A percentile compares a stretch with the other conserved stretches of the same genome.
Evolutionary conservation across 441 rosid genomes (phyloP).

Genomic region (Pelargonium fulgidum): DNA sequence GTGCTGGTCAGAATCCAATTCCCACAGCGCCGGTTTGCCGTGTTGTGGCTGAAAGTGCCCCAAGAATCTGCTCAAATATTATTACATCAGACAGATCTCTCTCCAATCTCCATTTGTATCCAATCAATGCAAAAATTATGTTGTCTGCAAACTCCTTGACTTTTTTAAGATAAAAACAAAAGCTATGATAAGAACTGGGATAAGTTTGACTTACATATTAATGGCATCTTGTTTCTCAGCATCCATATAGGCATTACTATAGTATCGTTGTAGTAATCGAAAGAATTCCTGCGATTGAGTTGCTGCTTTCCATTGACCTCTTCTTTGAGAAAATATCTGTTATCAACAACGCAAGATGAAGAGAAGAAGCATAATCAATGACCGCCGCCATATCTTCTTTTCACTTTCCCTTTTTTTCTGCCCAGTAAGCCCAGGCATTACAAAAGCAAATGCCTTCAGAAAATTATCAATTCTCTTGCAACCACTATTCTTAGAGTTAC

Average conservation of each 20-base stretch:
- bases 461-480: constrained; percentile 6
- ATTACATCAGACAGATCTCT: constrained; percentile 4
- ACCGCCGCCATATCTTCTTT: too few species aligned
- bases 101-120: background rate
- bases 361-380: constrained; percentile 3
- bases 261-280: constrained; percentile 93
- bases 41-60: constrained; percentile 86
- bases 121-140: background rate
- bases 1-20: constrained; percentile 84
- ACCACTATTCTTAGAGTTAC: constrained; percentile 29
- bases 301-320: constrained; percentile 99
- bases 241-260: constrained; percentile 96
- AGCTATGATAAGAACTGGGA: background rate
- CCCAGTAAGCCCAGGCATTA: background rate
- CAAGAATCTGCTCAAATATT: constrained; percentile 56
- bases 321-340: constrained; percentile 85
- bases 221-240: constrained; percentile 97
- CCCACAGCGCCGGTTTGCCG: constrained; percentile 86
- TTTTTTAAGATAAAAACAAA: constrained; percentile 5
- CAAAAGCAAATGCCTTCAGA: background rate
- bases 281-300: constrained; percentile 99
- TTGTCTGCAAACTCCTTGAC: background rate
- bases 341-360: constrained; percentile 18
- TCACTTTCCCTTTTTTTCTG: too few species aligned
- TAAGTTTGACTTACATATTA: constrained; percentile 52